These are phyloP conservation scores for Backusella sp. DNA, from an alignment of 192 early-diverging fungal genomes.

Conservation along the genomic window DNA sequence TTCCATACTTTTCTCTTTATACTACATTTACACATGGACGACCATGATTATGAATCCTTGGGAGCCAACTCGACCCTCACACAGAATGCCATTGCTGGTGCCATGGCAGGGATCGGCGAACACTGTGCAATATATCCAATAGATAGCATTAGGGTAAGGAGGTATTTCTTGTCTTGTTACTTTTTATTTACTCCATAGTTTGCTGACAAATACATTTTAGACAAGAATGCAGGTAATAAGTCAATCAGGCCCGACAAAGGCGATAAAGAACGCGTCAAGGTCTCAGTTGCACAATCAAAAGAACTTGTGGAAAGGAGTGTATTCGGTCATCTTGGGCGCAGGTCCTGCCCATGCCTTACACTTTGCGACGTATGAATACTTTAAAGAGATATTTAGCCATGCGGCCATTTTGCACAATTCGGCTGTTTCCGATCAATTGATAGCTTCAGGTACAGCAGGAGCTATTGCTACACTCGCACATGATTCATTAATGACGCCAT, in stretches of 20 bases:
- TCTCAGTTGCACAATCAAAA: conserved; percentile 7
- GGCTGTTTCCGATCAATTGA: conserved; percentile 45
- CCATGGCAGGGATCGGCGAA: conserved; percentile 94
- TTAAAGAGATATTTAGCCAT: conserved; percentile 66
- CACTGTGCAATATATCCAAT: conserved; percentile 94
- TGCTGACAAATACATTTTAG: conserved; percentile 7
- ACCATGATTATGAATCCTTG: conserved; percentile 86
- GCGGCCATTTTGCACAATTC: conserved; percentile 23
- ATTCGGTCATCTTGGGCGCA: conserved; percentile 86
- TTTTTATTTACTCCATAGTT: not conserved
- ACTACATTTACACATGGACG: conserved; percentile 4
- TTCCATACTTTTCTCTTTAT: no score
- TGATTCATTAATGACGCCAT: conserved; percentile 95
- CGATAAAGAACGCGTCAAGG: conserved; percentile 70
- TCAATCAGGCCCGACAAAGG: conserved; percentile 21
- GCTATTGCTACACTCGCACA: conserved; percentile 83
- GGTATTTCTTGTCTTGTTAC: not conserved
- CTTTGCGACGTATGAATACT: conserved; percentile 91
- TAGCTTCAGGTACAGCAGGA: conserved; percentile 76
- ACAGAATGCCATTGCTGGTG: conserved; percentile 87
- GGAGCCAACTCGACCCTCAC: conserved; percentile 73
- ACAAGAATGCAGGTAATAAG: conserved; percentile 13
- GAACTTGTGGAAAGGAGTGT: conserved; percentile 92
- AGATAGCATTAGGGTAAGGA: conserved; percentile 86
- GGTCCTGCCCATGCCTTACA: conserved; percentile 96